Conservation (phyloP, 345 rosid species). For the Rhodomyrtus tomentosa region DNA sequence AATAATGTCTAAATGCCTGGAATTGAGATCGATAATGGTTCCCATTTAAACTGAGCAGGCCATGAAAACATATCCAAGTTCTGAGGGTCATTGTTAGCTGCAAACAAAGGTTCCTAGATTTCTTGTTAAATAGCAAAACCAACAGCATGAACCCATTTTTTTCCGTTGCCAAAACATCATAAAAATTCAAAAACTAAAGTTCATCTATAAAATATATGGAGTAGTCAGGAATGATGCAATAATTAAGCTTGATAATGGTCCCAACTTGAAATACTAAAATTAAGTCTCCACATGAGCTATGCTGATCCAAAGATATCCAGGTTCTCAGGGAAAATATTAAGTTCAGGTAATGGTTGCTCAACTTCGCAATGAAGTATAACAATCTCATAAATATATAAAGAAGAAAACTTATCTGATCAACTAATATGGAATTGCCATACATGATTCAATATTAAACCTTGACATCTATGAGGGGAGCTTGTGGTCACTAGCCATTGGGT, state of each 20-base stretch:
- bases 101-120: neutral
- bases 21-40: neutral
- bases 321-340: neutral
- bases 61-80: neutral
- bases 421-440: neutral
- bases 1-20: neutral
- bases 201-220: neutral
- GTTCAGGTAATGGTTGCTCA: neutral
- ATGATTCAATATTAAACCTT: neutral
- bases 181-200: neutral
- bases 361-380: neutral
- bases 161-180: neutral
- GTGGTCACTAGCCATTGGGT: neutral
- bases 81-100: neutral
- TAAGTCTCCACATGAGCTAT: neutral
- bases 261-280: neutral
- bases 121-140: neutral
- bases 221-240: neutral
- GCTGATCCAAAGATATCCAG: neutral
- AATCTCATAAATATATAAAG: neutral
- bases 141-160: neutral
- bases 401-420: neutral
- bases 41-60: neutral
- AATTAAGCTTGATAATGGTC: neutral
- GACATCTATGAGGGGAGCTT: neutral